phyloP scores from a whole-genome alignment of 2,329 filamentous ascomycete species.

The Fusarium citri region DNA sequence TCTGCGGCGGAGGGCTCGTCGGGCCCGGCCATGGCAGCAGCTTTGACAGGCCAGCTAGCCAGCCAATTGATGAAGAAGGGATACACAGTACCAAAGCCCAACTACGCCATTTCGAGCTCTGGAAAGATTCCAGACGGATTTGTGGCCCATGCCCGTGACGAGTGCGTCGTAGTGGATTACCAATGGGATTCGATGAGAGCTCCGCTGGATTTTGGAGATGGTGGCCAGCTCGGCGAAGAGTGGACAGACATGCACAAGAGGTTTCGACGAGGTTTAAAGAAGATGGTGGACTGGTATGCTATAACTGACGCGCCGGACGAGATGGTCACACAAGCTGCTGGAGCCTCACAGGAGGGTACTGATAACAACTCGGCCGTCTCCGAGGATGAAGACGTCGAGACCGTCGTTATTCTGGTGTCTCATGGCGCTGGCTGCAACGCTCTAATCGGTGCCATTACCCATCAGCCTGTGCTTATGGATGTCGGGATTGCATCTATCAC shows the following conservation, averaged over 20 bases:
- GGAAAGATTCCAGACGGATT: constrained; percentile 89
- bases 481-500: constrained; percentile 91
- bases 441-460: constrained; percentile 89
- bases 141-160: constrained; percentile 88
- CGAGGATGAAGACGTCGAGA: constrained; percentile 74
- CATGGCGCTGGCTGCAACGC: constrained; percentile 98
- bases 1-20: constrained; percentile 45
- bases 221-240: constrained; percentile 89
- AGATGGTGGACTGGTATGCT: constrained; percentile 86
- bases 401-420: constrained; percentile 88
- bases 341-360: constrained; percentile 44
- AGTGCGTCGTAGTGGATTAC: constrained; percentile 88
- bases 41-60: constrained; percentile 49
- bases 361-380: constrained; percentile 49
- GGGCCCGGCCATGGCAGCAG: constrained; percentile 50
- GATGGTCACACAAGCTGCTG: constrained; percentile 57
- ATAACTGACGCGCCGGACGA: constrained; percentile 64
- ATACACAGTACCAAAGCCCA: constrained; percentile 82
- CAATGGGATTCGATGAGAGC: constrained; percentile 93
- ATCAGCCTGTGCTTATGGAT: constrained; percentile 90
- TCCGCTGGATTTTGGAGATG: constrained; percentile 85
- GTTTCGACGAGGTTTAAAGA: constrained; percentile 82
- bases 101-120: constrained; percentile 83
- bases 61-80: constrained; percentile 50
- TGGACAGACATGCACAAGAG: constrained; percentile 96